These are phyloP conservation scores for Hypoxylon trugodes DNA, from an alignment of 495 filamentous ascomycete genomes.

Conservation along the genomic window DNA sequence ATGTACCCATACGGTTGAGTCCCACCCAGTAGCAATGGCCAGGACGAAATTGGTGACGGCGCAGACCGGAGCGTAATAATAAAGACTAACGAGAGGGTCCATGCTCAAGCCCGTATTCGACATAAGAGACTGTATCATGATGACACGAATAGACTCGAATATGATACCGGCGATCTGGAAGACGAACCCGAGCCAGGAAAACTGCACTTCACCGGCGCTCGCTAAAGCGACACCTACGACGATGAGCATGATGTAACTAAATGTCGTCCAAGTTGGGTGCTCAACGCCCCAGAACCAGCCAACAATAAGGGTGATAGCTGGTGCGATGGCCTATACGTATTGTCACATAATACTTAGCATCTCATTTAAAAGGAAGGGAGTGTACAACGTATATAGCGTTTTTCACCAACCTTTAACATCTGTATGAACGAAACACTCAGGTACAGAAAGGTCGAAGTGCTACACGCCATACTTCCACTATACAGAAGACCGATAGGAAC, in stretches of 20 bases:
- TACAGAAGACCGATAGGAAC: slow-evolving; percentile 80
- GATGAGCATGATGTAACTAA: slow-evolving; percentile 77
- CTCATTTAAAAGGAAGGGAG: not conserved
- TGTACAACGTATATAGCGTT: not conserved
- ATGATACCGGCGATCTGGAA: slow-evolving; percentile 74
- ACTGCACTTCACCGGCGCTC: slow-evolving; percentile 78
- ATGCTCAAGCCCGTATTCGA: slow-evolving; percentile 73
- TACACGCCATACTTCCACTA: slow-evolving; percentile 74
- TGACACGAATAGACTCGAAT: slow-evolving; percentile 78
- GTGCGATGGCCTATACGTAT: slow-evolving; percentile 64
- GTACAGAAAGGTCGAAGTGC: slow-evolving; percentile 78
- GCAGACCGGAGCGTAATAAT: slow-evolving; percentile 85
- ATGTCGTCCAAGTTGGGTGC: slow-evolving; percentile 63
- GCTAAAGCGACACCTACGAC: slow-evolving; percentile 77
- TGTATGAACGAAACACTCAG: slow-evolving; percentile 82
- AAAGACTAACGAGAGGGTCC: slow-evolving; percentile 84
- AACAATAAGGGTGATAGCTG: slow-evolving; percentile 71
- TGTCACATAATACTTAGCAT: not conserved
- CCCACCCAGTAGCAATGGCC: slow-evolving; percentile 66
- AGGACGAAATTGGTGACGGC: slow-evolving; percentile 77
- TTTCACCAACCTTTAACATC: slow-evolving; percentile 74
- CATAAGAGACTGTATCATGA: slow-evolving; percentile 79
- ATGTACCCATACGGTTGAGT: slow-evolving; percentile 60
- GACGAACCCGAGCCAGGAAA: slow-evolving; percentile 71
- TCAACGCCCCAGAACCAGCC: slow-evolving; percentile 72